Evolutionary conservation across 208 protist species (phyloP), one percentile per base, ranked within the genome.

Genomic region (Tritrichomonas musculus): DNA sequence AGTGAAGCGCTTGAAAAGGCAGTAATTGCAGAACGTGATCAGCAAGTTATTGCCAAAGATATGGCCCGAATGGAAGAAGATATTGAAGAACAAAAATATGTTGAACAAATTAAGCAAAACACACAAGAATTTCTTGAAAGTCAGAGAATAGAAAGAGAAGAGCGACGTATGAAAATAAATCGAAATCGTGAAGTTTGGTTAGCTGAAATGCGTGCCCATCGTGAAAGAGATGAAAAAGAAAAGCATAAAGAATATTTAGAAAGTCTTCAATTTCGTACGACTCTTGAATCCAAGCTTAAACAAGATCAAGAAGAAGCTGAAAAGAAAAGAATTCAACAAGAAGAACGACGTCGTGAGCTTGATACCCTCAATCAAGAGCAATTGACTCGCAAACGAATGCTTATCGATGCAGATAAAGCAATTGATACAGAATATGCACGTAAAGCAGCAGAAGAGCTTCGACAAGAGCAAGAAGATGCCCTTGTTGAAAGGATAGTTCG

Each of bases 381-480:
- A 47, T 33, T 57, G 5, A 20, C 41, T 13, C 9, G 25, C 20
- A 53, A 47, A 33, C 4, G 47, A 11, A 88, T 53, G 20, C 25
- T 88, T 1, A 57, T 57, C 17, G 47, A 88, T 44, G 27, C 53
- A 8, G 77, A 88, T 57, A 88, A 88, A 39, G 77, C 41, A 60
- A 4, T 88, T 13, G 77, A 88, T 50, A 33, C 47, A 22, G 41
- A 88, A 57, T 88, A 88, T n/a, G 41, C 77, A 27, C 14, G 17
- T 11, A 25, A 88, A 57, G 47, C 77, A 22, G 77, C 77, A 33
- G 77, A 88, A 57, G 77, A 88, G 47, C 47, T 88, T 57, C 41
- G 77, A 4, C 77, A 88, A 50, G n/a, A 88, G 17, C n/a, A 88
- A 50, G 77, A 88, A 88, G 77, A 88, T 50, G 77, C 44, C 5